Evolutionary conservation across 164 flowering plant species (phyloP), one percentile per base, ranked within the genome.

Genomic region (Magnolia kwangsiensis): DNA sequence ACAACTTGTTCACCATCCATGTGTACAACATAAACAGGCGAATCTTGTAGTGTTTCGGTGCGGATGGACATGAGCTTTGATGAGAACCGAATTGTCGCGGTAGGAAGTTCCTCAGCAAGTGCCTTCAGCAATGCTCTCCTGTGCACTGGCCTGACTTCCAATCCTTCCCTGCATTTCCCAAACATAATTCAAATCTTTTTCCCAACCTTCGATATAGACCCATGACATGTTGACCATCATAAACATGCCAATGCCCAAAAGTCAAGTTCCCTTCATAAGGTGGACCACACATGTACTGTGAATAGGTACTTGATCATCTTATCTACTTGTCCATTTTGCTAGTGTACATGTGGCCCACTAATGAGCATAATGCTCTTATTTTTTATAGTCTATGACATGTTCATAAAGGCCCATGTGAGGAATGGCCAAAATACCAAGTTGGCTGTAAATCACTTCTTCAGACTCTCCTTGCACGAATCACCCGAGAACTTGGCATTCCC

Each of bases 81-180:
- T 21, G 83, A 79, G 74, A 82, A 87, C 23, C 85, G 86, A 69
- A 87, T 83, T 1, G 83, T 19, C 1, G 64, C 50, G 7, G 20
- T 16, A 1, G 85, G 87, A 50, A 85, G 81, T 31, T 85, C 87
- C 61, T 79, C 80, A 16, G 86, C 89, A 70, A 87, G 68, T 7
- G 85, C 77, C 77, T 81, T 80, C 5, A 87, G 50, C 21, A 87
- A 51, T 45, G 68, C 66, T 58, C 67, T 83, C 20, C 87, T 84
- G 55, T 81, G 85, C 7, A 87, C 83, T 2, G 68, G 2, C 50
- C 81, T 81, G 2, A 77, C 45, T 19, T 79, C 81, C n/a, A 23
- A 2, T 19, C 64, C 61, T 1, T 58, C 74, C 59, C 81, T 75
- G 77, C 14, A 51, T 9, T 51, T 9, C 14, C 14, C 13, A 14